Evolutionary conservation across 306 rosid genomes (phyloP), one percentile per base, ranked within the genome.

Genomic region (Quercus berberidifolia): DNA sequence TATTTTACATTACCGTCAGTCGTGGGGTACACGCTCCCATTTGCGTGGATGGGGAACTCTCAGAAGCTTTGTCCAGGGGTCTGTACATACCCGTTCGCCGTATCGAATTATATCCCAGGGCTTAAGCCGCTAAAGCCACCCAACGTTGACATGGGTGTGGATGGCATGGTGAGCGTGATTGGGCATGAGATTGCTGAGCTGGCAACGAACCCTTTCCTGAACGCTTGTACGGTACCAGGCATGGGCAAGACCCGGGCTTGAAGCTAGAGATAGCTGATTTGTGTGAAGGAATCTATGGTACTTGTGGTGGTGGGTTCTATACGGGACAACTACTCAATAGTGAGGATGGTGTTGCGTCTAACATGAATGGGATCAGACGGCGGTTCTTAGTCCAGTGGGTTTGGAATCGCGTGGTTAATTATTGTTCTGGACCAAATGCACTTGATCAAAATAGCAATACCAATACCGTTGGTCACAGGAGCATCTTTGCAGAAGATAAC

Each of bases 111-210:
- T 8, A 90, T 92, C 20, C 87, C 90, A 0, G 91, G 93, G 0
- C 49, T 73, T 15, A 95, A 92, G 67, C 86, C 99, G 19, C 74
- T 92, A 1, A 92, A 92, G 84, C 85, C 97, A 1, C 99, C 99
- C 0, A 95, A 95, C 86, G 92, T 88, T 3, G 97, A 95, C 84
- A 87, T 90, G 0, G 99, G 97, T 0, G 97, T 95, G 1, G 99
- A 95, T 51, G 99, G 99, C 3, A 95, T 95, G 99, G 86, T 95
- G 17, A 95, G 99, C 49, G 98, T 95, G n/a, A 92, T 95, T 18
- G 98, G 83, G 0, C 98, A 95, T 64, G 98, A 95, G 82, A 71
- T 95, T 77, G 99, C 97, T 5, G 98, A 95, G 93, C 78, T 92
- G 82, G 97, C 98, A 0, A 79, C 89, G 0, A 95, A 95, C 74